Base-by-base conservation (phyloP, 2,329 filamentous ascomycete genomes). In the Clarireedia monteithiana region DNA sequence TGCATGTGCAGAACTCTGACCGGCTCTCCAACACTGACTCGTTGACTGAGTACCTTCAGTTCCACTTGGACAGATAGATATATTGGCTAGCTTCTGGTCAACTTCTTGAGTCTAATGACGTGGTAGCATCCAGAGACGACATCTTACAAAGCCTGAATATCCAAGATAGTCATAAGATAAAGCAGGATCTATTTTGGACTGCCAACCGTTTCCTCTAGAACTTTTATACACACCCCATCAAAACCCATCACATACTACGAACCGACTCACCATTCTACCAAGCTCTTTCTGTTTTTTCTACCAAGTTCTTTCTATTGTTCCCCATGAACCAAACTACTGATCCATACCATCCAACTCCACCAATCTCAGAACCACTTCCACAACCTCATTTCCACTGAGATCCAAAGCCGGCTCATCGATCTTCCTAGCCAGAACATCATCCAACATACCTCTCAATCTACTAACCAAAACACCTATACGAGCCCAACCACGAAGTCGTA, bases 271-370 rank as follows among this genome's bases (percentile, higher is more conserved):
- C 10, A 12, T 34, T 20, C n/a, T 42, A 42, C 15, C n/a, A 42
- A 42, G n/a, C 39, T 42, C 39, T 42, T 42, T 42, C 15, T 42
- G 6, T 20, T 23, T 2, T 34, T 34, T 20, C n/a, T 42, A 42
- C 15, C 39, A 42, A 42, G n/a, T 15, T 42, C n/a, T 42, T 42
- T 42, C 15, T 42, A 5, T 20, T 23, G 5, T 6, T 12, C 42
- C 20, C 12, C 6, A 20, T 3, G 9, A 45, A 45, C 17, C 42
- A 9, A 23, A 36, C 39, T 55, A 70, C 52, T 70, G 68, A 65
- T 95, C 90, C 72, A 95, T 72, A 1, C 94, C 94, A 74, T 97
- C 91, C 65, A 95, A 79, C 72, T 96, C 89, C 64, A 97, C 86
- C 72, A 97, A 76, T 72, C 82, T 85, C 63, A 84, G 82, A 53